These are phyloP conservation scores for Colletotrichum viniferum DNA, from an alignment of 2,329 filamentous ascomycete genomes.

Conservation along the genomic window DNA sequence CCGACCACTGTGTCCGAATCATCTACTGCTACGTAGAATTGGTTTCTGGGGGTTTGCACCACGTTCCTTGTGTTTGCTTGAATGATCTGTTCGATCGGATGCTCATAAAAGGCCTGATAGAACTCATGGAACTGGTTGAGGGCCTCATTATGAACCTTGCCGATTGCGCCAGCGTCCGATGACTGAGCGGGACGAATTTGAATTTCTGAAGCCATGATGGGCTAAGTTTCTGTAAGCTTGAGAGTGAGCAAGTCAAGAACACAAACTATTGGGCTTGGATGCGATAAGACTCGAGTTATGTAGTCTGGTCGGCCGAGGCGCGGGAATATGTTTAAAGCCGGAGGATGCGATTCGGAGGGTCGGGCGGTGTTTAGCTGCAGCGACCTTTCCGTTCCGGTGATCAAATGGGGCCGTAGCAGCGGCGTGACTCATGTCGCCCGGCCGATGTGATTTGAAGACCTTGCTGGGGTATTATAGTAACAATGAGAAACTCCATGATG, in stretches of 20 bases:
- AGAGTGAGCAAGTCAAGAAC: not conserved
- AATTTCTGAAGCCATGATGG: not conserved
- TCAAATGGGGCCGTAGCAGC: not conserved
- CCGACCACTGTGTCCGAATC: conserved; percentile 9
- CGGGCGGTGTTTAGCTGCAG: not conserved
- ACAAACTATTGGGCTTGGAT: accelerated
- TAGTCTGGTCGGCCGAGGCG: not conserved
- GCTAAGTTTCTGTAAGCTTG: not conserved
- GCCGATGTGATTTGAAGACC: not conserved
- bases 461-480: accelerated
- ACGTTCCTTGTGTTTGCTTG: not conserved
- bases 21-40: conserved; percentile 14
- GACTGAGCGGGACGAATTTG: conserved; percentile 2
- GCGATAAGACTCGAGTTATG: not conserved
- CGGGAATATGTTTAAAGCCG: not conserved
- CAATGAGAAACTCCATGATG: not conserved
- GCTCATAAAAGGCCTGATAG: conserved; percentile 23
- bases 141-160: conserved; percentile 22
- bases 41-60: not conserved
- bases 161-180: conserved; percentile 18
- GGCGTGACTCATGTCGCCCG: not conserved
- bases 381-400: not conserved
- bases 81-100: conserved; percentile 17
- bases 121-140: conserved; percentile 22
- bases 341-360: not conserved